Conservation (phyloP, 805 yeast species). For the Myxozyma nipponensis region DNA sequence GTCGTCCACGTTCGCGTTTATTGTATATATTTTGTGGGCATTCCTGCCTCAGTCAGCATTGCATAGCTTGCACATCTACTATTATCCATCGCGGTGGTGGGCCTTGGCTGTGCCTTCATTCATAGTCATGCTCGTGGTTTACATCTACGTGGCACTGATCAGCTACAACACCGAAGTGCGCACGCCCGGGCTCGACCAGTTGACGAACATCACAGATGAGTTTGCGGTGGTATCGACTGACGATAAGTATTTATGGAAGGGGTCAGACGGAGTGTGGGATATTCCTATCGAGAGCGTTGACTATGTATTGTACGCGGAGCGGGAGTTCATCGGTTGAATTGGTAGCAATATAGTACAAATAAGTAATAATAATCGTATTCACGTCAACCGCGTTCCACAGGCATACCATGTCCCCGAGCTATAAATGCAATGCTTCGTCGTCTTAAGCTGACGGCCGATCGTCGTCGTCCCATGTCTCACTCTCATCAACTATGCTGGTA, state of each 20-base stretch:
- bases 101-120: conserved; percentile 72
- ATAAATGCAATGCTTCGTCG: not conserved
- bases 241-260: conserved; percentile 45
- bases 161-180: conserved; percentile 72
- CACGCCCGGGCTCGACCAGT: conserved; percentile 56
- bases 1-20: conserved; percentile 53
- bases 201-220: conserved; percentile 67
- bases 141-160: conserved; percentile 64
- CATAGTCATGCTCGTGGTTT: conserved; percentile 66
- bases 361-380: too few relatives aligned
- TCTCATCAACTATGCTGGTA: conserved; percentile 13
- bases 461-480: conserved; percentile 19
- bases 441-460: conserved; percentile 8
- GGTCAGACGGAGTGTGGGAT: conserved; percentile 86
- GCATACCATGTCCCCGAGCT: not conserved
- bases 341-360: too few relatives aligned
- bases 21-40: conserved; percentile 69
- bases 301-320: conserved; percentile 49
- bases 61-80: conserved; percentile 53
- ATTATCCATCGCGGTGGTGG: conserved; percentile 92
- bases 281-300: conserved; percentile 70
- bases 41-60: conserved; percentile 59
- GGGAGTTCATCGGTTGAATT: not conserved
- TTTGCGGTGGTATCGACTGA: conserved; percentile 45
- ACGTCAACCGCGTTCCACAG: not conserved